phyloP scores from a whole-genome alignment of 2,329 filamentous ascomycete species.

The Aspergillus tamarii region DNA sequence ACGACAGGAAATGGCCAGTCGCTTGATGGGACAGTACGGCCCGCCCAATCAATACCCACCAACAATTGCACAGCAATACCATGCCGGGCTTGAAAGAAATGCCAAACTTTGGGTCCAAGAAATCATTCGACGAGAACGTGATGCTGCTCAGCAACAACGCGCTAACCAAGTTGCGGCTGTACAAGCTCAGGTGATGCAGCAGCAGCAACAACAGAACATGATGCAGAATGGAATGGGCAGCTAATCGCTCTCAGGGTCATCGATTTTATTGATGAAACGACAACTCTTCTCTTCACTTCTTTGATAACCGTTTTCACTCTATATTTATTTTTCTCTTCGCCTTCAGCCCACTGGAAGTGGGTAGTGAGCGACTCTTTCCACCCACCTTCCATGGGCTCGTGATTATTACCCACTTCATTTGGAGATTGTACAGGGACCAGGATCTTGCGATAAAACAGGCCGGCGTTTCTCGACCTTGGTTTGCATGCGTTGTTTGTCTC shows the following conservation, averaged over 20 bases:
- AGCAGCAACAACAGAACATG: conserved; percentile 46
- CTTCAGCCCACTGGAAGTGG: neutral
- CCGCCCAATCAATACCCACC: conserved; percentile 43
- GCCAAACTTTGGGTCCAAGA: conserved; percentile 43
- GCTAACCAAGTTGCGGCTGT: conserved; percentile 35
- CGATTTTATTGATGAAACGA: neutral
- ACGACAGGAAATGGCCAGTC: conserved; percentile 41
- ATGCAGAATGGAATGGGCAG: conserved; percentile 47
- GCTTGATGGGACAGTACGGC: conserved; percentile 43
- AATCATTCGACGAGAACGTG: conserved; percentile 42
- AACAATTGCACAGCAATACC: conserved; percentile 42
- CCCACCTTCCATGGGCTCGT: conserved; percentile 11
- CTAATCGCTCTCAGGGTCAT: conserved; percentile 20
- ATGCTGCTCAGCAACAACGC: conserved; percentile 36
- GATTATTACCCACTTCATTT: conserved; percentile 17
- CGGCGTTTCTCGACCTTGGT: conserved; percentile 28
- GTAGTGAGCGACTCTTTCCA: conserved; percentile 11
- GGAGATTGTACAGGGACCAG: conserved; percentile 30
- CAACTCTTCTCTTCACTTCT: neutral
- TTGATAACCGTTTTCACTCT: conserved; percentile 9
- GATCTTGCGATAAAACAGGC: conserved; percentile 27
- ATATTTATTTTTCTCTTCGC: conserved; percentile 10
- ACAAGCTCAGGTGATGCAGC: conserved; percentile 39
- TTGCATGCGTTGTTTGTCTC: conserved; percentile 17
- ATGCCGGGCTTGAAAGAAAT: conserved; percentile 38